phyloP scores from a whole-genome alignment of 768 basidiomycete species.

The Agrocybe chaxingu region DNA sequence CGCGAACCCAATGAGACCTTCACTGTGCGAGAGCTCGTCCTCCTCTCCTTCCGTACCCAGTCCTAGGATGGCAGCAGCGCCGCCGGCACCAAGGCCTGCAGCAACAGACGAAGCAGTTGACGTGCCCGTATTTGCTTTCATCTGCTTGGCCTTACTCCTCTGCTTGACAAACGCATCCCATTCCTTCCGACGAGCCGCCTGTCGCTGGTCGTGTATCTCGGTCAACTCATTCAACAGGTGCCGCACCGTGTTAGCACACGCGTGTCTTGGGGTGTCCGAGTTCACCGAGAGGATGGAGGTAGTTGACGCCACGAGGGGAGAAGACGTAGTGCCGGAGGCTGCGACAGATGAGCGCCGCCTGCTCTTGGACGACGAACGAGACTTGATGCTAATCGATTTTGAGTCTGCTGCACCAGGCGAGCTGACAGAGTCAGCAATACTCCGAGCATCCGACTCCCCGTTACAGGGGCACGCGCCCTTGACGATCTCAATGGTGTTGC shows the following conservation, averaged over 20 bases:
- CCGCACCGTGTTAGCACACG: slow-evolving; percentile 72
- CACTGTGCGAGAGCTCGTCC: slow-evolving; percentile 77
- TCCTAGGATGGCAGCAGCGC: slow-evolving; percentile 67
- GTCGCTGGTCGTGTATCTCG: slow-evolving; percentile 78
- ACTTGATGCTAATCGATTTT: slow-evolving; percentile 34
- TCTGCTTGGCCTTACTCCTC: slow-evolving; percentile 45
- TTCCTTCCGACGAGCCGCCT: slow-evolving; percentile 63
- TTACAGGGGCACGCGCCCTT: slow-evolving; percentile 44
- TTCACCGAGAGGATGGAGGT: slow-evolving; percentile 60
- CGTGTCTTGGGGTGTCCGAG: slow-evolving; percentile 65
- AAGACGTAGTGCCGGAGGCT: slow-evolving; percentile 16
- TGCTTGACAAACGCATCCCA: slow-evolving; percentile 90
- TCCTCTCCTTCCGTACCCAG: slow-evolving; percentile 60
- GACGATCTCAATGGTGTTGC: slow-evolving; percentile 40
- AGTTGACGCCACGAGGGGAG: slow-evolving; percentile 27
- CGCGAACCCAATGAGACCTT: slow-evolving; percentile 87
- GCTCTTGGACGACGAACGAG: slow-evolving; percentile 49
- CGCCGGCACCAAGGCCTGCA: slow-evolving; percentile 24
- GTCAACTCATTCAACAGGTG: slow-evolving; percentile 73
- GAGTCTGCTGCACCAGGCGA: slow-evolving; percentile 12
- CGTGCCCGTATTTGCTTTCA: slow-evolving; percentile 23
- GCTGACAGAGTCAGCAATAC: slow-evolving; percentile 6
- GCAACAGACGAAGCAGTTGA: slow-evolving; percentile 21
- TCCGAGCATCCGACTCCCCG: slow-evolving; percentile 26
- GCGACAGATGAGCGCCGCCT: slow-evolving; percentile 43